A percentile compares a stretch with the other conserved stretches of the same genome.
These are phyloP conservation scores for Lachnellula arida DNA, from an alignment of 2,329 filamentous ascomycete genomes.

Conservation along the genomic window DNA sequence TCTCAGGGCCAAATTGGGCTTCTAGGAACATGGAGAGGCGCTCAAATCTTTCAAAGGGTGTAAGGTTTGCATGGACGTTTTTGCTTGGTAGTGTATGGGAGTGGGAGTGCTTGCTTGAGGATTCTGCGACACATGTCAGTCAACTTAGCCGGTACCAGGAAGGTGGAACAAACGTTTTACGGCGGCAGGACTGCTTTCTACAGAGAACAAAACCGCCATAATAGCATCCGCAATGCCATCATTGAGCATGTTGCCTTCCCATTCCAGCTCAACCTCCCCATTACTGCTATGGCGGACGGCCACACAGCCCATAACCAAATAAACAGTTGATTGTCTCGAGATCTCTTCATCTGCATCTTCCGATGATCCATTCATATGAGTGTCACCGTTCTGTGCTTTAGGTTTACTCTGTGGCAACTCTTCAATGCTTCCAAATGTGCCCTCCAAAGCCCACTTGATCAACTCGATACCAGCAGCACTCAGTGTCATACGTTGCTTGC, in stretches of 20 bases:
- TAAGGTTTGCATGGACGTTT: slow-evolving; percentile 71
- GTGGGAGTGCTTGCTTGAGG: slow-evolving; percentile 53
- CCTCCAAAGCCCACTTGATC: slow-evolving; percentile 89
- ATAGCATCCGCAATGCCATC: slow-evolving; percentile 97
- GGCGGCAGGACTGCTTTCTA: slow-evolving; percentile 90
- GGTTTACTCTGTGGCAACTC: slow-evolving; percentile 41
- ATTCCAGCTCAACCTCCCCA: slow-evolving; percentile 85
- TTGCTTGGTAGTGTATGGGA: slow-evolving; percentile 46
- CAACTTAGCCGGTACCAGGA: slow-evolving; percentile 15
- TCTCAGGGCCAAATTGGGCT: slow-evolving; percentile 85
- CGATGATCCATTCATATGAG: slow-evolving; percentile 34
- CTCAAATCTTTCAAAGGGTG: slow-evolving; percentile 70
- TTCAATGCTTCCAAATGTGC: slow-evolving; percentile 86
- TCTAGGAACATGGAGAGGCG: slow-evolving; percentile 95
- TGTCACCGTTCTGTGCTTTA: slow-evolving; percentile 39
- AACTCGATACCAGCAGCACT: slow-evolving; percentile 86
- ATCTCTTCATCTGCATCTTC: slow-evolving; percentile 65
- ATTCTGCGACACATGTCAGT: slow-evolving; percentile 40
- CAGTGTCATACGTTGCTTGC: slow-evolving; percentile 84
- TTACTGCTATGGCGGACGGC: slow-evolving; percentile 71
- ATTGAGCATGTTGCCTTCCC: slow-evolving; percentile 97
- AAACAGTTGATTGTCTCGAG: slow-evolving; percentile 48
- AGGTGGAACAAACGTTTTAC: slow-evolving; percentile 67
- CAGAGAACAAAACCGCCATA: slow-evolving; percentile 84
- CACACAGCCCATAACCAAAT: slow-evolving; percentile 85